These are phyloP conservation scores for Funneliformis caledonium DNA, from an alignment of 371 early-diverging fungal genomes.

Conservation along the genomic window DNA sequence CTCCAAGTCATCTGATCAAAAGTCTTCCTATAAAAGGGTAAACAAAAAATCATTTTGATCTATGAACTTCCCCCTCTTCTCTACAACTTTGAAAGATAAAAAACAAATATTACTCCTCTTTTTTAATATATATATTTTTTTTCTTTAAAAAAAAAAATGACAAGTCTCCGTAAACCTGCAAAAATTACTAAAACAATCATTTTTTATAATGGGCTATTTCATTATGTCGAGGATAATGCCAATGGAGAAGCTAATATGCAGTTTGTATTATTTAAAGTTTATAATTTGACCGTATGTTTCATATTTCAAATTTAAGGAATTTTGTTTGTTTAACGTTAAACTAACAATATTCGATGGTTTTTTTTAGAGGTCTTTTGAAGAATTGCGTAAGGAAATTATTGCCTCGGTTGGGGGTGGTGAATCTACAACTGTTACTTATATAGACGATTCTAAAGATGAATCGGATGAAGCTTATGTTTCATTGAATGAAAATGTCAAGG, in stretches of 20 bases:
- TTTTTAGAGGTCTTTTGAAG: not conserved
- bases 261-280: slow-evolving; percentile 23
- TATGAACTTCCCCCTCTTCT: too few species aligned
- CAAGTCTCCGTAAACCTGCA: not conserved
- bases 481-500: not conserved
- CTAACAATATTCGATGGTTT: not conserved
- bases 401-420: not conserved
- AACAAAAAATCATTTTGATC: too few species aligned
- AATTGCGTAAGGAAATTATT: slow-evolving; percentile 20
- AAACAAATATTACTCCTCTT: too few species aligned
- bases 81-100: too few species aligned
- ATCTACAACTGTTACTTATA: not conserved
- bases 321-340: slow-evolving; percentile 3
- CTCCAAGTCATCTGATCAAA: too few species aligned
- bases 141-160: not conserved
- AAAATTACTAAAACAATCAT: slow-evolving; percentile 5
- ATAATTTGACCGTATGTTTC: slow-evolving; percentile 21
- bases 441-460: not conserved
- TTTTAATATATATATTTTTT: not conserved
- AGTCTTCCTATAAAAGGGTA: too few species aligned
- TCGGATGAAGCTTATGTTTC: not conserved
- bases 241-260: not conserved
- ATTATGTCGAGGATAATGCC: slow-evolving; percentile 15
- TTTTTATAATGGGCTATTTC: slow-evolving; percentile 16
- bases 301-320: not conserved